Conservation (phyloP, 108 stramenopile genomes). For the Pseudonitzschia multiseries region DNA sequence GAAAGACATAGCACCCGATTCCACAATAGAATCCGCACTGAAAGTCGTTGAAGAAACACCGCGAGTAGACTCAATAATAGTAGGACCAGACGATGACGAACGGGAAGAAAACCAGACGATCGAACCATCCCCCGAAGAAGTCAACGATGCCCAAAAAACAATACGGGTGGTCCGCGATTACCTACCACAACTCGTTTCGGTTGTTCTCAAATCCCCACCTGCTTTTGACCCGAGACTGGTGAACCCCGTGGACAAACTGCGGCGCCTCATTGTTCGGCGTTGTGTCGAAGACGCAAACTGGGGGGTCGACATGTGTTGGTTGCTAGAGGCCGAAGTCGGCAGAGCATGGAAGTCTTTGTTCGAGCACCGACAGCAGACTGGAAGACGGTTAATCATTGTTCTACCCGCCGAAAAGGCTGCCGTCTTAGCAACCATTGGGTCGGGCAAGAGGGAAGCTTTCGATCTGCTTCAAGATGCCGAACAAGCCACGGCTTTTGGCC, state of each 20-base stretch:
- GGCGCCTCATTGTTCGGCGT: conserved; percentile 57
- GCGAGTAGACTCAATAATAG: conserved; percentile 18
- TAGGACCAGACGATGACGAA: conserved; percentile 7
- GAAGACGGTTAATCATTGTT: conserved; percentile 73
- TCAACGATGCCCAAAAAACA: conserved; percentile 35
- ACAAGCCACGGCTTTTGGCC: conserved; percentile 84
- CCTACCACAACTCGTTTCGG: conserved; percentile 83
- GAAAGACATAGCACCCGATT: not conserved
- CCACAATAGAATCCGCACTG: not conserved
- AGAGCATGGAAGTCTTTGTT: conserved; percentile 83
- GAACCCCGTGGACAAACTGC: conserved; percentile 75
- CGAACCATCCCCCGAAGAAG: conserved; percentile 22
- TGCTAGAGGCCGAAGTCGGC: conserved; percentile 89
- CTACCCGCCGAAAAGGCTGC: conserved; percentile 84
- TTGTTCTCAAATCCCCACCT: conserved; percentile 76
- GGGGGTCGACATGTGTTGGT: conserved; percentile 87
- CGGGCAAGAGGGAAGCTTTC: conserved; percentile 76
- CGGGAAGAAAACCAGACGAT: not conserved
- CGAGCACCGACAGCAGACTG: conserved; percentile 86
- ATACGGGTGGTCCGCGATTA: conserved; percentile 58
- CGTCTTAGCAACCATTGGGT: conserved; percentile 77
- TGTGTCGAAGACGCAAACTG: conserved; percentile 74
- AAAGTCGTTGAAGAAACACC: conserved; percentile 11
- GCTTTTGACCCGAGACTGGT: conserved; percentile 50
- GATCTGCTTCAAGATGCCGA: conserved; percentile 87